These are phyloP conservation scores for Thalassiosira allenii DNA, from an alignment of 352 stramenopile species.

Conservation along the genomic window DNA sequence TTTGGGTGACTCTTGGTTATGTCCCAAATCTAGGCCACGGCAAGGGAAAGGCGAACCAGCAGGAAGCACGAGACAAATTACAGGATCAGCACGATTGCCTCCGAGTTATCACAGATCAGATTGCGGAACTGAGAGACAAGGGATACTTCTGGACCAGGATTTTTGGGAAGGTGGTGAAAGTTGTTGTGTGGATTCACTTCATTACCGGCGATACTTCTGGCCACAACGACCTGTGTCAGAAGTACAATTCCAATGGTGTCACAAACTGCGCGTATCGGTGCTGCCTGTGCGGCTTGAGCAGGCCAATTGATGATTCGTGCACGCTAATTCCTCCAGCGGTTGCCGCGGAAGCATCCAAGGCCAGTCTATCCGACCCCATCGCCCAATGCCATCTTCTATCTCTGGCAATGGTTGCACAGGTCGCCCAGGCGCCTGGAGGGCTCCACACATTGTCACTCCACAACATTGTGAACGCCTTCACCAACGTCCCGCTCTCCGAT, in stretches of 20 bases:
- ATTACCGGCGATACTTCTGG: not conserved
- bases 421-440: too few species aligned
- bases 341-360: not conserved
- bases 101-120: not conserved
- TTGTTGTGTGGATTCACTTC: not conserved
- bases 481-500: too few species aligned
- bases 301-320: too few species aligned
- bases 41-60: not conserved
- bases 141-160: not conserved
- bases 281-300: too few species aligned
- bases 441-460: too few species aligned
- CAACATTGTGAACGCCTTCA: too few species aligned
- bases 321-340: constrained; percentile 6
- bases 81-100: not conserved
- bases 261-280: constrained; percentile 19
- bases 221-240: not conserved
- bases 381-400: too few species aligned
- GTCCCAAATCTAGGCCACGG: not conserved
- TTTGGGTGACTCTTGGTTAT: not conserved
- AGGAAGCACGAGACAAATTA: not conserved
- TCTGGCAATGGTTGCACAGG: too few species aligned
- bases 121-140: not conserved
- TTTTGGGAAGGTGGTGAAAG: not conserved
- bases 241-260: constrained; percentile 5
- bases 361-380: too few species aligned